A percentile compares a stretch with the other conserved stretches of the same genome.
Evolutionary conservation across 176 grass and related monocot species (phyloP).

Genomic region (Eragrostis nindensis): DNA sequence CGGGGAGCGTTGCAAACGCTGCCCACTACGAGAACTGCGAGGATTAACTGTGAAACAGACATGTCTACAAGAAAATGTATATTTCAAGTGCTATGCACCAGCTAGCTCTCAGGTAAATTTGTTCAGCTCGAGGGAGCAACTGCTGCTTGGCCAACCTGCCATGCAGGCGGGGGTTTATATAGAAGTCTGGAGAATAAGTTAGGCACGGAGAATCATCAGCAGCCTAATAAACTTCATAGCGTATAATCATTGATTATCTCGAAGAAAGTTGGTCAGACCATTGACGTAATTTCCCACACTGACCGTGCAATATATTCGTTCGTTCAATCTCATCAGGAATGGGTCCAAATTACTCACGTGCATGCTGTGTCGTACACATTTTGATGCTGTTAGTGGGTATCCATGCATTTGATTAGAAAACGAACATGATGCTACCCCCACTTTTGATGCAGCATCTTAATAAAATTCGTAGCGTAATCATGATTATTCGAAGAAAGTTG

Average conservation of each 20-base stretch:
- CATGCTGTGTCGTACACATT: not conserved
- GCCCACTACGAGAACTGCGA: constrained; percentile 2
- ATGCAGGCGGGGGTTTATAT: constrained; percentile 51
- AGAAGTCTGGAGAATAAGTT: constrained; percentile 19
- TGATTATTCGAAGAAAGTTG: too few species aligned
- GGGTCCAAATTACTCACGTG: not conserved
- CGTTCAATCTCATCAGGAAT: not conserved
- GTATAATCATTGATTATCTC: not conserved
- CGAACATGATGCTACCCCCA: not conserved
- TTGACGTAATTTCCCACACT: constrained; percentile 53
- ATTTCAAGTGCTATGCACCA: not conserved
- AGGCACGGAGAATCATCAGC: not conserved
- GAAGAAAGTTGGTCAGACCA: constrained; percentile 29
- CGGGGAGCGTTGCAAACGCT: not conserved
- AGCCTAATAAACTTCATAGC: constrained; percentile 11
- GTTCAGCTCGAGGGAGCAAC: not conserved
- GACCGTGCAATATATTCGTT: not conserved
- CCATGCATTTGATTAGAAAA: too few species aligned
- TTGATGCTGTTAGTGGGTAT: not conserved
- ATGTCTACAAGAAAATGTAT: not conserved
- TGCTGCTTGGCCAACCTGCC: constrained; percentile 25
- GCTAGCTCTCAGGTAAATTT: not conserved
- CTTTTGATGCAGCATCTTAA: too few species aligned
- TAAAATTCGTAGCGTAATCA: too few species aligned
- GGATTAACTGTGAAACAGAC: constrained; percentile 27